A percentile compares a stretch with the other conserved stretches of the same genome.
phyloP scores from a whole-genome alignment of 2,329 filamentous ascomycete genomes.

The Penicillium sp. region DNA sequence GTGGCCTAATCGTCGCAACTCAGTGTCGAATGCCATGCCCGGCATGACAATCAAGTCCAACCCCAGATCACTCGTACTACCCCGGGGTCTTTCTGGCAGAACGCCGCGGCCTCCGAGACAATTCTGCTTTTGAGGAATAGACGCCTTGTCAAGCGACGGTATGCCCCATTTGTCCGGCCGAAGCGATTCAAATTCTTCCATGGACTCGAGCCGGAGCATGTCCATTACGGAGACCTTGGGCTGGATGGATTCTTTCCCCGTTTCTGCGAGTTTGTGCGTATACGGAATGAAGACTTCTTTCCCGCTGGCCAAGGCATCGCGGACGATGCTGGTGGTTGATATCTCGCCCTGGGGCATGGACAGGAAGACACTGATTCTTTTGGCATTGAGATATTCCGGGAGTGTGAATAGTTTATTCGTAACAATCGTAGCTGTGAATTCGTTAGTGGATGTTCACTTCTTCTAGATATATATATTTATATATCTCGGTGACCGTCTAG shows the following conservation, averaged over 20 bases:
- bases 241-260: conserved; percentile 23
- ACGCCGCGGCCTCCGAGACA: conserved; percentile 64
- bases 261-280: conserved; percentile 59
- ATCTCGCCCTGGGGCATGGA: conserved; percentile 89
- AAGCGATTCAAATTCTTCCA: conserved; percentile 74
- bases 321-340: conserved; percentile 76
- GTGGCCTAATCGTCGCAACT: conserved; percentile 76
- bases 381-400: conserved; percentile 70
- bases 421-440: conserved; percentile 57
- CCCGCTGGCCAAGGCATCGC: conserved; percentile 68
- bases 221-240: conserved; percentile 76
- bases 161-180: conserved; percentile 87
- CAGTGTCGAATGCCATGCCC: conserved; percentile 82
- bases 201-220: conserved; percentile 75
- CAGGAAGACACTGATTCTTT: conserved; percentile 77
- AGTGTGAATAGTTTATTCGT: conserved; percentile 63
- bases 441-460: conserved; percentile 16
- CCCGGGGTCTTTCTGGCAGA: conserved; percentile 10
- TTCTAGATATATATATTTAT: neutral
- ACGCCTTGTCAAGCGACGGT: conserved; percentile 69
- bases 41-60: conserved; percentile 89
- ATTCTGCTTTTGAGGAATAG: conserved; percentile 64
- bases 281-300: conserved; percentile 93
- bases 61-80: conserved; percentile 30
- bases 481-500: neutral